phyloP scores from a whole-genome alignment of 139 green algal genomes.

The Tetradesmus obliquus region DNA sequence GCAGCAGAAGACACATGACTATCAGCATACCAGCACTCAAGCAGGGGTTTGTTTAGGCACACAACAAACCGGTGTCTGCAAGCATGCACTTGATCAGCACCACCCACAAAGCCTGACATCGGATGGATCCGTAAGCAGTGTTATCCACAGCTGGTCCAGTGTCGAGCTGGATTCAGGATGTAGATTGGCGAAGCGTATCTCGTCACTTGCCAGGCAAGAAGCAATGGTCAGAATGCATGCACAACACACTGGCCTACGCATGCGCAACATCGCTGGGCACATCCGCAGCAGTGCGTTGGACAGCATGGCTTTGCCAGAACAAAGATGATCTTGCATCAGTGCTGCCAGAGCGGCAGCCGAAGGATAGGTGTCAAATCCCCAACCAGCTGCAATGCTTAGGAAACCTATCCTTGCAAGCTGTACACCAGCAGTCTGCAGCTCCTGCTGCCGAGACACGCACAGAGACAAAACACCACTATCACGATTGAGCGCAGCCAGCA shows the following conservation, averaged over 20 bases:
- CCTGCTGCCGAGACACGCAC: neutral
- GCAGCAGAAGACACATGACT: neutral
- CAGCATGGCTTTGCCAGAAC: no score
- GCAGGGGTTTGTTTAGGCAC: no score
- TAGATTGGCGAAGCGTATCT: neutral
- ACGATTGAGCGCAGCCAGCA: neutral
- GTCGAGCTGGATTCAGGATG: neutral
- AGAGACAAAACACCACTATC: neutral
- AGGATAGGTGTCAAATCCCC: no score
- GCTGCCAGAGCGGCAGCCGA: no score
- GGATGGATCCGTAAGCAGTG: constrained; percentile 10
- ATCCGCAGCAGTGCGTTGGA: no score
- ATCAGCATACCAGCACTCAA: neutral
- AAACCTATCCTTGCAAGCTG: no score
- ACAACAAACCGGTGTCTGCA: no score
- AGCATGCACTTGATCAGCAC: no score
- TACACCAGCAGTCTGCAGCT: neutral
- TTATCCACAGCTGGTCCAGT: neutral
- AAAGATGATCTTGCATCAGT: no score
- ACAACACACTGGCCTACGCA: neutral
- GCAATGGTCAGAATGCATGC: no score
- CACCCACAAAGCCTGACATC: neutral
- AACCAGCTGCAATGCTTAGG: no score
- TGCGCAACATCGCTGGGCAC: no score
- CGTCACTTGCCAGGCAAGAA: constrained; percentile 1